Conservation (phyloP, 1,284 basidiomycete species). For the Cutaneotrichosporon dermatis region DNA sequence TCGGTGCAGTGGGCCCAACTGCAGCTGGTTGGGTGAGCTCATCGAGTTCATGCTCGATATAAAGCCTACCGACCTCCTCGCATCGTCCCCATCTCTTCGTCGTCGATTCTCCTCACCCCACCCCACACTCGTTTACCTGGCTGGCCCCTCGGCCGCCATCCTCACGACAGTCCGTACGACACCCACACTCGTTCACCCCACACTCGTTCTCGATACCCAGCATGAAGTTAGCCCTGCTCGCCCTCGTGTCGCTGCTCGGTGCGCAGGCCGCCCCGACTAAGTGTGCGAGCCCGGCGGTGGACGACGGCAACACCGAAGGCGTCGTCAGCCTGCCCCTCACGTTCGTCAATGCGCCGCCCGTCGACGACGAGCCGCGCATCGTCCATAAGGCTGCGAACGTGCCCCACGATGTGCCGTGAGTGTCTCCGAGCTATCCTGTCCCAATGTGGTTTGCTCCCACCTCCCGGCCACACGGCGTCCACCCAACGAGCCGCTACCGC, state of each 20-base stretch:
- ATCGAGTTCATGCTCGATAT: no score
- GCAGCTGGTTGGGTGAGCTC: no score
- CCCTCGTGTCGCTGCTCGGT: background rate
- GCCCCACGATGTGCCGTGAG: background rate
- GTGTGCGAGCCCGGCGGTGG: background rate
- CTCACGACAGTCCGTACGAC: no score
- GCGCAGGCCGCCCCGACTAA: background rate
- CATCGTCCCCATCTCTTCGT: no score
- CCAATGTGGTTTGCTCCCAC: no score
- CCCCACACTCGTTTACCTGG: no score
- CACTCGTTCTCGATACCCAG: background rate
- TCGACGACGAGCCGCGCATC: background rate
- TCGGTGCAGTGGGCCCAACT: no score
- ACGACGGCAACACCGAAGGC: background rate
- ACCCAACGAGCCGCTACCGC: no score
- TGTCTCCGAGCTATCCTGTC: background rate
- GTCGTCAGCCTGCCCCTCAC: background rate
- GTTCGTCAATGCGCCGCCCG: background rate
- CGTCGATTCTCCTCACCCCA: no score
- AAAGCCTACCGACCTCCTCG: no score
- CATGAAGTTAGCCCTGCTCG: background rate
- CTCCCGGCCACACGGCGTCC: no score
- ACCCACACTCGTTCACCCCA: background rate
- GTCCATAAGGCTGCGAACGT: background rate
- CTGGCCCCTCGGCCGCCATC: no score